Base-by-base conservation (phyloP, 805 yeast genomes). In the Teunomyces gatunensis region DNA sequence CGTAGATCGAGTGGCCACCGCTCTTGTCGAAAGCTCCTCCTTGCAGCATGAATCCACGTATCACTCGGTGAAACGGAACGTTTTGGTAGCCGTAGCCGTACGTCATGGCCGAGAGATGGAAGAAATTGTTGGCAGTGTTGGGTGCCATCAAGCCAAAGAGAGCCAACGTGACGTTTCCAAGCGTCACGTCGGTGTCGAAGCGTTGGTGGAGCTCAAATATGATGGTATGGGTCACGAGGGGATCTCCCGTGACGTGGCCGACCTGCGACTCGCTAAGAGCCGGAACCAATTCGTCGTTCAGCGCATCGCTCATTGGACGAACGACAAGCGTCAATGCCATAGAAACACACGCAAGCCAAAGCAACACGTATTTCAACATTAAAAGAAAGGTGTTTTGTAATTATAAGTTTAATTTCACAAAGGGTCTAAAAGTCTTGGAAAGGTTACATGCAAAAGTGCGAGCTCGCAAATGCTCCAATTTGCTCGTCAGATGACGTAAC, bases 111-210 rank as follows among this genome's bases (percentile, higher is more conserved):
- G 68, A 46, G 41, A 68, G 57, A 20, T 61, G 65, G 7, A 62
- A 58, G 50, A 72, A 71, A 51, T 68, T 69, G 27, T 52, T 54
- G 20, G 64, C 75, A 13, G 77, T 73, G 25, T 54, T 53, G 3
- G 92, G 92, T 2, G 74, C 86, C 6, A 78, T 76, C 0, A 80
- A 71, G 2, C 89, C 89, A 63, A 83, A 87, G 46, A 87, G 58
- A 0, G 85, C 91, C 13, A 87, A 58, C 9, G 75, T 71, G 47
- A 87, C 57, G 6, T 63, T 60, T 2, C 85, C 85, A 6, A 75
- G 29, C 3, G 6, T 9, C 41, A 12, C 13, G 21, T 7, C 30
- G 41, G 17, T 29, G 25, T 47, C 48, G 11, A 39, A 57, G 5
- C 57, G 66, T 29, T 69, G 70, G 23, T 64, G 45, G 28, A 80